Evolutionary conservation across 2,329 filamentous ascomycete species (phyloP).

Genomic region (Colletotrichum australisinense): DNA sequence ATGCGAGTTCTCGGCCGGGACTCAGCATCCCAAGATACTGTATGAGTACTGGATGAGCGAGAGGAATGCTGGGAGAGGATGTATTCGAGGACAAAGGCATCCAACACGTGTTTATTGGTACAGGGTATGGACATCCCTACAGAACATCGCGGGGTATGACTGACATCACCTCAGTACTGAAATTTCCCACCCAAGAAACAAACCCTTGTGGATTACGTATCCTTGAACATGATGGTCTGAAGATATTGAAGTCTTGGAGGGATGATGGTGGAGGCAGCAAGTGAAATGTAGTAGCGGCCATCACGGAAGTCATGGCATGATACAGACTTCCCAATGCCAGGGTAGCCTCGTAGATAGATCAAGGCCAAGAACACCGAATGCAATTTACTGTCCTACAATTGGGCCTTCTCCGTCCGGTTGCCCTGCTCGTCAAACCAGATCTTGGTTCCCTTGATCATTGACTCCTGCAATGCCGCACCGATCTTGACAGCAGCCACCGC

Average conservation of each 20-base stretch:
- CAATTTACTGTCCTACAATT: slow-evolving; percentile 1
- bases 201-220: too few species aligned
- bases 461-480: slow-evolving; percentile 69
- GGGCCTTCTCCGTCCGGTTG: slow-evolving; percentile 17
- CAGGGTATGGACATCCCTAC: background rate
- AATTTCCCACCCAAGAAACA: too few species aligned
- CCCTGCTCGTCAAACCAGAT: slow-evolving; percentile 66
- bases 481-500: slow-evolving; percentile 71
- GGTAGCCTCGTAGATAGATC: background rate
- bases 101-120: background rate
- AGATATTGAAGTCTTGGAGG: too few species aligned
- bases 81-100: background rate
- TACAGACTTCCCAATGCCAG: too few species aligned
- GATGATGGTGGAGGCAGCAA: background rate
- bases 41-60: background rate
- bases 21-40: background rate
- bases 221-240: too few species aligned
- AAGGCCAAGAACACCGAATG: background rate
- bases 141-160: background rate
- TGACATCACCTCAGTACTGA: background rate
- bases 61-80: background rate
- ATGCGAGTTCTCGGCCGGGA: background rate
- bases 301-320: background rate
- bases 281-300: too few species aligned
- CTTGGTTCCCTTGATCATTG: slow-evolving; percentile 64